These are phyloP conservation scores for Hymenoscyphus salicellus DNA, from an alignment of 2,329 filamentous ascomycete genomes.

Conservation along the genomic window DNA sequence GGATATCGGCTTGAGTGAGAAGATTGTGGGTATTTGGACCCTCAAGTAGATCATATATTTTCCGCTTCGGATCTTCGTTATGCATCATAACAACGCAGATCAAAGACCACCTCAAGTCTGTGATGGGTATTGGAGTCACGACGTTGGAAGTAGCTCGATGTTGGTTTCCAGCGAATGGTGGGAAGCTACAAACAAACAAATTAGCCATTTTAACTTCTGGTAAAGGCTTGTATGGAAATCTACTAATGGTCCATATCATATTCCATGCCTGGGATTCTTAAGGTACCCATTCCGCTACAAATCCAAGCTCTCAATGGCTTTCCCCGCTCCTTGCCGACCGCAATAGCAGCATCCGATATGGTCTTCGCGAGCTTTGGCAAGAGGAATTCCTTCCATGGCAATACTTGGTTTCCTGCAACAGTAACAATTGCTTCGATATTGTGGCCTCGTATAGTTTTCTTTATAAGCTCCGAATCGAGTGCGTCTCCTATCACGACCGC, in stretches of 20 bases:
- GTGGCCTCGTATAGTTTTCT: constrained; percentile 37
- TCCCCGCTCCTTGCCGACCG: constrained; percentile 36
- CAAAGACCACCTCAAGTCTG: constrained; percentile 38
- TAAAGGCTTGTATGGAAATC: too few relatives aligned
- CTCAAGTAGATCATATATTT: constrained; percentile 36
- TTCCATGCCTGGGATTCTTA: constrained; percentile 39
- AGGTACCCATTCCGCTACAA: constrained; percentile 36
- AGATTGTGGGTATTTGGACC: constrained; percentile 28
- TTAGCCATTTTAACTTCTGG: too few relatives aligned
- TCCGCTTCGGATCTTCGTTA: constrained; percentile 36
- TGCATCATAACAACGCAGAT: constrained; percentile 40
- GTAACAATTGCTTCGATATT: constrained; percentile 42
- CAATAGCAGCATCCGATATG: constrained; percentile 36
- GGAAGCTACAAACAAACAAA: constrained; percentile 10
- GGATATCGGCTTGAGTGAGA: constrained; percentile 9
- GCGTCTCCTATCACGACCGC: constrained; percentile 40
- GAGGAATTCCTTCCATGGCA: constrained; percentile 39
- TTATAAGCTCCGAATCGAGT: constrained; percentile 37
- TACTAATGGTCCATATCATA: neutral
- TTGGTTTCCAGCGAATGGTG: constrained; percentile 8
- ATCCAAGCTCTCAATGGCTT: constrained; percentile 41
- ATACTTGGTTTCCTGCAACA: constrained; percentile 40
- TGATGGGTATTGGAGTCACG: constrained; percentile 15
- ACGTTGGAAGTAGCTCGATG: constrained; percentile 20
- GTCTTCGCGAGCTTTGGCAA: constrained; percentile 39